Evolutionary conservation across 2,329 filamentous ascomycete genomes (phyloP).

Genomic region (Colletotrichum noveboracense): DNA sequence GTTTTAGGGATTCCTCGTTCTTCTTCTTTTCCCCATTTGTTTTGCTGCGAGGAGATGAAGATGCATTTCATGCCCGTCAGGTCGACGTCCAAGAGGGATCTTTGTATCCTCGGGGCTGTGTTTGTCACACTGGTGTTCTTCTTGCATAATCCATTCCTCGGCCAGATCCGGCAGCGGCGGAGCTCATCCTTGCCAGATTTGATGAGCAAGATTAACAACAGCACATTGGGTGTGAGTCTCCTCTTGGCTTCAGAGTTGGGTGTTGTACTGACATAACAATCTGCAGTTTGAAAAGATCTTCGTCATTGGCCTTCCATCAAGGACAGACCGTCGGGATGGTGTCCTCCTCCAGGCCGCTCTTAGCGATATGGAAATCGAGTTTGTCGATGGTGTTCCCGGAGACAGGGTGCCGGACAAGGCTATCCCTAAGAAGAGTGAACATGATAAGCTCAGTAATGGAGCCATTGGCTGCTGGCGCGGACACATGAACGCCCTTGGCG

Average conservation of each 20-base stretch:
- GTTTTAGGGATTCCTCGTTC: background rate
- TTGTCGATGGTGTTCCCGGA: conserved; percentile 49
- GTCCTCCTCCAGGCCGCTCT: conserved; percentile 52
- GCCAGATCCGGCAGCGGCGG: background rate
- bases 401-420: conserved; percentile 41
- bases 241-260: fast-evolving
- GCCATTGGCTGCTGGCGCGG: conserved; percentile 41
- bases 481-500: conserved; percentile 42
- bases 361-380: conserved; percentile 49
- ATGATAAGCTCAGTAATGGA: conserved; percentile 30
- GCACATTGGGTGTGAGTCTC: conserved; percentile 8
- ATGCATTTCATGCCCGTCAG: conserved; percentile 3
- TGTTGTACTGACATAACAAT: background rate
- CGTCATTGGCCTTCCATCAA: conserved; percentile 54
- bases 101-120: background rate
- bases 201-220: conserved; percentile 1
- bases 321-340: conserved; percentile 56
- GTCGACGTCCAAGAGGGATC: background rate
- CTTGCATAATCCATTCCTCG: background rate
- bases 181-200: background rate
- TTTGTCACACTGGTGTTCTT: background rate
- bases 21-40: background rate
- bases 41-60: background rate
- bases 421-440: conserved; percentile 35
- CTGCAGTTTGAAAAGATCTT: conserved; percentile 58